Evolutionary conservation across 164 flowering plant genomes (phyloP).

Genomic region (Vitis riparia): DNA sequence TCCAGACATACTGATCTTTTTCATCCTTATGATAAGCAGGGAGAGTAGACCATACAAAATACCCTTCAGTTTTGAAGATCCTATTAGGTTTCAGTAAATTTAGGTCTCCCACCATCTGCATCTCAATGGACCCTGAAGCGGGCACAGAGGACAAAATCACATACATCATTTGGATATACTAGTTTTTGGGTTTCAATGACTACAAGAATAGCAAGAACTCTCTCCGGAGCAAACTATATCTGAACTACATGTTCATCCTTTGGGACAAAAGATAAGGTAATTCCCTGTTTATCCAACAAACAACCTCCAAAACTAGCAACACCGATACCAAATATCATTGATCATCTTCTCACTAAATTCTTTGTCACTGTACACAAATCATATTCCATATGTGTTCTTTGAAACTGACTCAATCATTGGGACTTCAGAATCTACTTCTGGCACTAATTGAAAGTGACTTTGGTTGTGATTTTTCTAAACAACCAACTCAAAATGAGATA

Average conservation of each 20-base stretch:
- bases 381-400: too few species aligned
- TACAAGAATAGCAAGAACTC: slow-evolving; percentile 86
- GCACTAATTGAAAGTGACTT: too few species aligned
- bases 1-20: too few species aligned
- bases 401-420: too few species aligned
- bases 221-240: slow-evolving; percentile 92
- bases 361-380: too few species aligned
- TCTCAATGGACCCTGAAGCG: slow-evolving; percentile 96
- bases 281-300: slow-evolving; percentile 72
- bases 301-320: slow-evolving; percentile 99
- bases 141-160: slow-evolving; percentile 86
- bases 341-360: slow-evolving; percentile 40
- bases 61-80: too few species aligned
- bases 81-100: too few species aligned
- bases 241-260: slow-evolving; percentile 98
- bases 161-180: slow-evolving; percentile 71
- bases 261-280: slow-evolving; percentile 96
- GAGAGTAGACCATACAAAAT: too few species aligned
- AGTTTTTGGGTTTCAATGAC: slow-evolving; percentile 83
- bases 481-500: too few species aligned
- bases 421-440: too few species aligned
- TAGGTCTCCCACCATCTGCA: slow-evolving; percentile 55
- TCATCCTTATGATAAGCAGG: too few species aligned
- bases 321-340: slow-evolving; percentile 88
- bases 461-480: too few species aligned